Percentiles rank a stretch among this genome's conserved stretches.
Conservation (phyloP, 148 eudicot species). For the Rhododendron mucronatum region DNA sequence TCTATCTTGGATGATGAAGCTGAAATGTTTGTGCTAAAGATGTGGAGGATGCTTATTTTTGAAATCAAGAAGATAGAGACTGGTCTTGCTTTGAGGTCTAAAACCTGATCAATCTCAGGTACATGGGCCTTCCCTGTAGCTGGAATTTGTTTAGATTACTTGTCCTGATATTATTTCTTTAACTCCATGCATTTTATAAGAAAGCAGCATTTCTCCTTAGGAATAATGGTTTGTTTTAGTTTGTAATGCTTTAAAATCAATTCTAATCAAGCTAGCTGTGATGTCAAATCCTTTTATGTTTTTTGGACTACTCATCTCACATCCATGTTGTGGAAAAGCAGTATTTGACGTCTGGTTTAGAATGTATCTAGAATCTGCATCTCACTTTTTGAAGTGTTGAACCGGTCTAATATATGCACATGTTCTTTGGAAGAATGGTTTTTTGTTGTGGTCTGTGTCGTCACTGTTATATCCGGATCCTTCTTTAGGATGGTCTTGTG, state of each 20-base stretch:
- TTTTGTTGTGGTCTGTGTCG: not conserved
- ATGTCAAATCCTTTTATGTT: not conserved
- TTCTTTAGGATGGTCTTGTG: not conserved
- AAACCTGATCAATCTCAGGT: constrained; percentile 31
- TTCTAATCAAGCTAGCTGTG: not conserved
- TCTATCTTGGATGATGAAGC: constrained; percentile 90
- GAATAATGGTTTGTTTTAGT: not conserved
- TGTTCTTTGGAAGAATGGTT: not conserved
- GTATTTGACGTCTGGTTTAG: not conserved
- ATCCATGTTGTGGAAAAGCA: not conserved
- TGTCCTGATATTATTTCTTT: not conserved
- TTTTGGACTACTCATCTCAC: not conserved
- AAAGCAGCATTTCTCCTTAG: not conserved
- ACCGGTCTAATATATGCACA: not conserved
- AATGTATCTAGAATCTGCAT: not conserved
- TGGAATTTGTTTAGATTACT: not conserved
- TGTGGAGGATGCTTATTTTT: constrained; percentile 99
- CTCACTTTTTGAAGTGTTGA: not conserved
- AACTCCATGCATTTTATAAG: not conserved
- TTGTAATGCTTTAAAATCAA: not conserved
- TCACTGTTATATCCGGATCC: not conserved
- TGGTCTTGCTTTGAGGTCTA: constrained; percentile 54
- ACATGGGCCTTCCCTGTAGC: not conserved
- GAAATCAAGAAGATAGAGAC: constrained; percentile 85
- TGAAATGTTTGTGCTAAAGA: constrained; percentile 96